Evolutionary conservation across 202 grass and related monocot genomes (phyloP).

Genomic region (Cymbopogon flexuosus): DNA sequence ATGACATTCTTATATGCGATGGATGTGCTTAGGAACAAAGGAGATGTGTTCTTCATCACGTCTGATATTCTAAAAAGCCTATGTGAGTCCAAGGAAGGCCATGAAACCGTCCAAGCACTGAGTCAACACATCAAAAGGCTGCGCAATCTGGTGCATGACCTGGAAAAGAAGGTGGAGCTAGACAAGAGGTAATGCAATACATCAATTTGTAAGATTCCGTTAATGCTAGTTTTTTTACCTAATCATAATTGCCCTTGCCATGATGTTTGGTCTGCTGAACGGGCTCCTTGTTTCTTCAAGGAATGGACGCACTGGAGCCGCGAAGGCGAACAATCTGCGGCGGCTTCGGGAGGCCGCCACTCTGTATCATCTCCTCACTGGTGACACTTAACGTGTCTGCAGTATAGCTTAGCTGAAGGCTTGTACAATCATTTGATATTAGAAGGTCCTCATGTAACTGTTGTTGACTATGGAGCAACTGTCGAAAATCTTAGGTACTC

Average conservation of each 20-base stretch:
- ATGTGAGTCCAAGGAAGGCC: constrained; percentile 41
- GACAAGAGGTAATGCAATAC: constrained; percentile 43
- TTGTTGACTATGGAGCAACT: background rate
- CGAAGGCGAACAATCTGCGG: constrained; percentile 32
- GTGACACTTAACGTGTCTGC: background rate
- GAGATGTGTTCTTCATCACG: constrained; percentile 39
- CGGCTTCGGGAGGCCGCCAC: constrained; percentile 26
- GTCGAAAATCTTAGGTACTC: background rate
- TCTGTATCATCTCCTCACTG: constrained; percentile 26
- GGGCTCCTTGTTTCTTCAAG: constrained; percentile 29
- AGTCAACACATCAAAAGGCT: constrained; percentile 34
- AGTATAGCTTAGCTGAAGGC: background rate
- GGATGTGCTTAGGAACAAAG: constrained; percentile 42
- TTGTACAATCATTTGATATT: background rate
- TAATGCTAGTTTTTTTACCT: background rate
- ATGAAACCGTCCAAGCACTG: constrained; percentile 5
- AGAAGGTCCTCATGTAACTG: background rate
- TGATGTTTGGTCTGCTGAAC: background rate
- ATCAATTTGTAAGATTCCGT: background rate
- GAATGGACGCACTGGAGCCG: constrained; percentile 13
- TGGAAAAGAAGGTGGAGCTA: constrained; percentile 54
- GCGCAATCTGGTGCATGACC: constrained; percentile 36
- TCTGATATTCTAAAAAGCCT: constrained; percentile 57
- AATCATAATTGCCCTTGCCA: background rate
- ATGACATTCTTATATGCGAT: background rate